These are phyloP conservation scores for Kodamaea sp. DNA, from an alignment of 1,139 yeast species.

Conservation along the genomic window DNA sequence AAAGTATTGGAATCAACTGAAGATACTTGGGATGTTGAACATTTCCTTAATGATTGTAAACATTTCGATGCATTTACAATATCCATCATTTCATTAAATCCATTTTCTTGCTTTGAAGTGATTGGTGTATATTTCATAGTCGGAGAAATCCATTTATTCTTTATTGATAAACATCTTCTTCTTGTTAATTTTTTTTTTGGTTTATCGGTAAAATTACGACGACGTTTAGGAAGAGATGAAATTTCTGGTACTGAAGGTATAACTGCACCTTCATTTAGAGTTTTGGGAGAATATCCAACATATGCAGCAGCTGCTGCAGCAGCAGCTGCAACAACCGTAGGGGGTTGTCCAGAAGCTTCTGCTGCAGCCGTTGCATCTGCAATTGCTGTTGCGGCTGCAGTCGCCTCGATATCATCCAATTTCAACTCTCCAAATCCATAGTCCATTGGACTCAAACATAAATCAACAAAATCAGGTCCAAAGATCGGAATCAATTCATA, in stretches of 20 bases:
- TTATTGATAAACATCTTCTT: no score
- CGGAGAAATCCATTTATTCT: no score
- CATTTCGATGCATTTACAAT: slow-evolving; percentile 41
- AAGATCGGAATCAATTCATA: slow-evolving; percentile 76
- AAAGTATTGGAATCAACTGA: neutral
- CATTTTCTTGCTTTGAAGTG: neutral
- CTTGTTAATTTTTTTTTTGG: no score
- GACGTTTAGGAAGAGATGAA: no score
- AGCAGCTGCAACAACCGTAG: neutral
- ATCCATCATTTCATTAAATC: slow-evolving; percentile 25
- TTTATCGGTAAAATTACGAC: no score
- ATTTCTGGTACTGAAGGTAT: no score
- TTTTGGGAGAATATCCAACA: no score
- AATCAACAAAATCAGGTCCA: slow-evolving; percentile 67
- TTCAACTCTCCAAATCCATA: slow-evolving; percentile 66
- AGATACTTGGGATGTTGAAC: slow-evolving; percentile 3
- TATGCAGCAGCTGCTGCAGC: no score
- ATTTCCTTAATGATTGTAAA: slow-evolving; percentile 30
- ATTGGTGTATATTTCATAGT: no score
- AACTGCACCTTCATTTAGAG: no score
- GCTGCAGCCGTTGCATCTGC: neutral
- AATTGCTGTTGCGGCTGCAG: neutral
- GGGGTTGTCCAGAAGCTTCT: neutral
- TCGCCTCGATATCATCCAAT: slow-evolving; percentile 27
- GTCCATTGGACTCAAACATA: slow-evolving; percentile 64